Base-by-base conservation (phyloP, 1,139 yeast species). In the Citeromyces hawaiiensis region DNA sequence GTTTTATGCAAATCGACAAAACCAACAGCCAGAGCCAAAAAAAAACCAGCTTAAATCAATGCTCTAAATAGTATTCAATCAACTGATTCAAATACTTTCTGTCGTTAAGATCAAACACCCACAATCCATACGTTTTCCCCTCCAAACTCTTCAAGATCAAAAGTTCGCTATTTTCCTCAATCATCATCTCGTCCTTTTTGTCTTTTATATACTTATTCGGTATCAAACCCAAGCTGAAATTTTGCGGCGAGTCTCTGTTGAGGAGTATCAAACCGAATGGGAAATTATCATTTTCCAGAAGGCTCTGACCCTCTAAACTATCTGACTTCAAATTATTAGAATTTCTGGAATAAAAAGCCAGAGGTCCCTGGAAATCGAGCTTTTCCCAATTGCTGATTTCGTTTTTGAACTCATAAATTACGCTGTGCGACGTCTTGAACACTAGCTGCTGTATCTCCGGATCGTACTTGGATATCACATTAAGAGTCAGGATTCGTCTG, bases 111-210 rank as follows among this genome's bases (percentile, higher is more conserved):
- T 83, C 77, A 54, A 83, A 87, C 17, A 87, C 70, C 96, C 96
- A 88, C 42, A 88, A 64, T 1, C 97, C 96, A 55, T 75, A 87
- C 41, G 87, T 83, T 38, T 80, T 86, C 10, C 86, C 93, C 41
- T 76, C 66, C 36, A 81, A 61, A 47, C 80, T 81, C 55, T 82
- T 82, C 23, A 87, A 73, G 53, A 88, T 87, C 39, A 88, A 76
- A 51, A 87, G 70, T 38, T 82, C 82, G 47, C 81, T 94, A 49
- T 82, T 83, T 45, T 79, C 67, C 48, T 83, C 94, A 41, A 80
- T 82, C 31, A 65, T 53, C 39, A 58, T 59, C 10, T 33, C 19
- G 17, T 33, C 35, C 14, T 17, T 17, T 10, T 33, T 17, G 10
- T 14, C 19, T 13, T 17, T 19, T 13, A 33, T 33, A n/a, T 17